phyloP scores from a whole-genome alignment of 2,329 filamentous ascomycete species.

The Verticillium zaregamsianum region DNA sequence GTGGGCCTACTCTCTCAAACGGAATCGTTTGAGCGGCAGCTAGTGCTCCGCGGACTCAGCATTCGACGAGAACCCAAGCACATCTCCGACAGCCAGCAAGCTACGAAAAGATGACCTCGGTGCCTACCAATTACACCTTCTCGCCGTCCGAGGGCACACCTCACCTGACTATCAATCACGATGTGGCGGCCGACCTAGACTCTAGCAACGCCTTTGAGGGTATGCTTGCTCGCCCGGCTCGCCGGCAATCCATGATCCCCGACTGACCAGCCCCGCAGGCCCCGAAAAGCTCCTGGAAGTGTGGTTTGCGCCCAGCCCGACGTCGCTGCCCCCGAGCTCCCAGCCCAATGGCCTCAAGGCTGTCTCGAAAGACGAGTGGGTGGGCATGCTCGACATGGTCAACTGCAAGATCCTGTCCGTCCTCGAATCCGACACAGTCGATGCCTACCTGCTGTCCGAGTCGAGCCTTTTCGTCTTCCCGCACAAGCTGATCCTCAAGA shows the following conservation, averaged over 20 bases:
- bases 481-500: constrained; percentile 99
- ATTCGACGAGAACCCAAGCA: constrained; percentile 10
- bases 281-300: constrained; percentile 98
- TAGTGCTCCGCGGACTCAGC: constrained; percentile 81
- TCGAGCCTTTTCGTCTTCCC: constrained; percentile 99
- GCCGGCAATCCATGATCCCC: neutral
- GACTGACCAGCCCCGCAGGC: constrained; percentile 39
- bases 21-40: constrained; percentile 97
- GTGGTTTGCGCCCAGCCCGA: constrained; percentile 85
- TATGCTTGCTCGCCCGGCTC: constrained; percentile 25
- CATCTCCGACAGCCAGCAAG: constrained; percentile 1
- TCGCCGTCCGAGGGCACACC: constrained; percentile 81
- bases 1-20: constrained; percentile 98
- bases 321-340: constrained; percentile 65
- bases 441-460: constrained; percentile 95
- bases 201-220: constrained; percentile 96
- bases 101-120: constrained; percentile 64
- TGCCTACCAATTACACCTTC: constrained; percentile 76
- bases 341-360: constrained; percentile 78
- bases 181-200: constrained; percentile 88
- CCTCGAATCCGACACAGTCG: constrained; percentile 87
- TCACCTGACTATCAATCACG: constrained; percentile 93
- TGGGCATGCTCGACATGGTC: constrained; percentile 94
- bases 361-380: constrained; percentile 82
- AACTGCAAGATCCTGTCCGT: constrained; percentile 98